Evolutionary conservation across 2,329 filamentous ascomycete species (phyloP), one percentile per base, ranked within the genome.

Genomic region (Coleophoma crateriformis): DNA sequence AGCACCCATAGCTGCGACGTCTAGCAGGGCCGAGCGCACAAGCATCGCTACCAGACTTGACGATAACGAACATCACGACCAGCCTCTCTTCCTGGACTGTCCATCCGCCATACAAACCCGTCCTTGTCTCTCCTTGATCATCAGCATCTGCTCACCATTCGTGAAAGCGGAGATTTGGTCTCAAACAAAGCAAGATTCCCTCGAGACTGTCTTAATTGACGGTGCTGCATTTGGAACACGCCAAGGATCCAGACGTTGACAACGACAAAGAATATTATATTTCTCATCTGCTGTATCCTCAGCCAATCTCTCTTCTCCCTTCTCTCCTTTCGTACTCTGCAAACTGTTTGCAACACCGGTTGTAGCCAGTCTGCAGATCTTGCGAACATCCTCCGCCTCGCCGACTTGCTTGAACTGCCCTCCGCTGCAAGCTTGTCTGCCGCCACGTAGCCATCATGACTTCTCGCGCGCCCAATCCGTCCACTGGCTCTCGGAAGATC

Each of bases 401-500:
- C 12, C 43, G 15, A 41, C 40, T 40, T 27, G 35, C 37, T 50
- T 27, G 37, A 33, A 45, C 32, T 46, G 33, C 17, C 20, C 27
- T 34, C 35, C 19, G 13, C 43, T 20, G 5, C 19, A 44, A 33
- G 45, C 39, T 15, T 38, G 41, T 52, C n/a, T 34, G 22, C 6
- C 44, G 34, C 27, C 20, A 35, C n/a, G 17, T 22, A 32, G 35
- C 49, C 50, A 60, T 45, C 38, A 64, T 64, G 57, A 64, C 78
- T 51, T 72, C 75, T 63, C 58, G 79, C 75, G 62, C 82, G 76
- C 69, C 71, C 32, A 66, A 66, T 56, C 60, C 61, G 20, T 53
- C 77, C 51, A 71, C 77, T 63, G 80, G 80, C 62, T 85, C 84
- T 62, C 82, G 94, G 68, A 99, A 97, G 81, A 99, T 99, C 69